Percentiles rank a stretch among this genome's conserved stretches.
These are phyloP conservation scores for Hymenoscyphus salicellus DNA, from an alignment of 2,329 filamentous ascomycete genomes.

Conservation along the genomic window DNA sequence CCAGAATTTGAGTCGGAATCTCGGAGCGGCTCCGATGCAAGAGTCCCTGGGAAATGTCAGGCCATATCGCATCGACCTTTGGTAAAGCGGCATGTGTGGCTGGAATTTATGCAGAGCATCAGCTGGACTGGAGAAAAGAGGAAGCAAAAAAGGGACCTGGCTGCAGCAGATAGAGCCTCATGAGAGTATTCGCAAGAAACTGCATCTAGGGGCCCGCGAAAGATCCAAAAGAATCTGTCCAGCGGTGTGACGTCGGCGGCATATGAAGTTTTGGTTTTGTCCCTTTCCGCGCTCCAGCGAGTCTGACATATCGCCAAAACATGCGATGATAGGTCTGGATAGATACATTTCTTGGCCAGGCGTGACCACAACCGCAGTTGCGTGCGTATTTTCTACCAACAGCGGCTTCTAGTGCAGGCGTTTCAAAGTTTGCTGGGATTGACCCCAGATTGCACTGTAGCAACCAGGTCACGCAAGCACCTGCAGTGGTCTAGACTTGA, in stretches of 20 bases:
- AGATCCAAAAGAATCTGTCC: too few relatives aligned
- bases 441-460: background rate
- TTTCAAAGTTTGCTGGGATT: background rate
- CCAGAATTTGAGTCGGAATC: background rate
- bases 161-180: background rate
- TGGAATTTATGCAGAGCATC: background rate
- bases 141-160: background rate
- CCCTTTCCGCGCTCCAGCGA: background rate
- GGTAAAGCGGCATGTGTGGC: constrained; percentile 12
- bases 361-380: background rate
- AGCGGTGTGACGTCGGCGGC: too few relatives aligned
- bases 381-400: background rate
- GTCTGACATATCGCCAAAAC: background rate
- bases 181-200: too few relatives aligned
- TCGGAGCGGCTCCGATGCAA: background rate
- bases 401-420: background rate
- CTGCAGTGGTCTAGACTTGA: constrained; percentile 1
- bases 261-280: too few relatives aligned
- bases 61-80: background rate
- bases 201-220: too few relatives aligned
- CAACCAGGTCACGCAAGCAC: constrained; percentile 1
- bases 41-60: background rate
- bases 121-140: background rate
- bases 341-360: background rate
- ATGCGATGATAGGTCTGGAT: background rate